Conservation (phyloP, 2,329 filamentous ascomycete genomes). For the Aureobasidium vineae region DNA sequence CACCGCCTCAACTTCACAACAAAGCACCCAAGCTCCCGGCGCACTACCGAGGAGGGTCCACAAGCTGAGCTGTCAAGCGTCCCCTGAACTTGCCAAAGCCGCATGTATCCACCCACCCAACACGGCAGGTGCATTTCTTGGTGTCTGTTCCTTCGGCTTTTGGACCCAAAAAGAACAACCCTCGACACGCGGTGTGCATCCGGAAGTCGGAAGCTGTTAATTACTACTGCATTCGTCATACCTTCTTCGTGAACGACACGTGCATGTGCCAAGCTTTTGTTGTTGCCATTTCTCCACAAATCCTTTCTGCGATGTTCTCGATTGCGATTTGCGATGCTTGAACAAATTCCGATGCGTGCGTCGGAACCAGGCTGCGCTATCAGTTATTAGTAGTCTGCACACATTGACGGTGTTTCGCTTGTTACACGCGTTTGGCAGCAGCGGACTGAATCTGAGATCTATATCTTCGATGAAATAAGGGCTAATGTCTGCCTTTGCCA, state of each 20-base stretch:
- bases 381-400: neutral
- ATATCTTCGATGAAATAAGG: neutral
- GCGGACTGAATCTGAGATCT: neutral
- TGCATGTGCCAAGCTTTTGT: slow-evolving; percentile 4
- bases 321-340: neutral
- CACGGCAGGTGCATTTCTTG: neutral
- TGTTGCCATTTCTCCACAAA: neutral
- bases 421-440: too few relatives aligned
- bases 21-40: neutral
- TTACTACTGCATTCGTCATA: neutral
- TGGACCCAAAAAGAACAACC: neutral
- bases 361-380: neutral
- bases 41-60: neutral
- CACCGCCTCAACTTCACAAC: neutral
- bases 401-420: neutral
- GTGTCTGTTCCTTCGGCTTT: neutral
- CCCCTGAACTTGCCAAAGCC: neutral
- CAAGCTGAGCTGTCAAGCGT: neutral
- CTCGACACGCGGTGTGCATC: neutral
- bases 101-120: neutral
- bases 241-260: neutral
- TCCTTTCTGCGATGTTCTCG: neutral
- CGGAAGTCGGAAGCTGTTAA: neutral
- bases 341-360: neutral
- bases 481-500: neutral